Percentiles rank a stretch among this genome's conserved stretches.
These are phyloP conservation scores for Amanita jacksonii DNA, from an alignment of 768 basidiomycete genomes.

Conservation along the genomic window DNA sequence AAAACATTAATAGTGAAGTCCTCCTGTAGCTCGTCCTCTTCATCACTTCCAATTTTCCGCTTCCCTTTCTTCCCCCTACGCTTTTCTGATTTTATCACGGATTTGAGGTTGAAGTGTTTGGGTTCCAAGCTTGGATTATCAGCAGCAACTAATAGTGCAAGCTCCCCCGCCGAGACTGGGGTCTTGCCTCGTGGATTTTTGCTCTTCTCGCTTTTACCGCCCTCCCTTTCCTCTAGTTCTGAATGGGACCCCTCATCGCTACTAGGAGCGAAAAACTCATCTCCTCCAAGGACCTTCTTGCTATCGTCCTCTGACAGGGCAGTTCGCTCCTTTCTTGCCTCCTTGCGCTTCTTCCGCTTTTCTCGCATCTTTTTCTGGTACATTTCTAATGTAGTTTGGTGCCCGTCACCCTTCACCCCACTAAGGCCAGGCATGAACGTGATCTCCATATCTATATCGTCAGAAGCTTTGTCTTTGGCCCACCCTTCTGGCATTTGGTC, in stretches of 20 bases:
- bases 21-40: slow-evolving; percentile 64
- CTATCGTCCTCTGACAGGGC: slow-evolving; percentile 17
- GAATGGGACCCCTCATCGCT: slow-evolving; percentile 29
- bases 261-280: slow-evolving; percentile 72
- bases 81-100: slow-evolving; percentile 84
- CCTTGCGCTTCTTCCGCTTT: slow-evolving; percentile 76
- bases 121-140: slow-evolving; percentile 45
- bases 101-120: slow-evolving; percentile 85
- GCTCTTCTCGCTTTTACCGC: slow-evolving; percentile 16
- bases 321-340: slow-evolving; percentile 42
- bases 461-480: slow-evolving; percentile 39
- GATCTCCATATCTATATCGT: slow-evolving; percentile 84
- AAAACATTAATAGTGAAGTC: slow-evolving; percentile 77
- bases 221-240: slow-evolving; percentile 12
- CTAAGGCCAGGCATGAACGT: slow-evolving; percentile 86
- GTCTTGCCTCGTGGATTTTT: slow-evolving; percentile 5
- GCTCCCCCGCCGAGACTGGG: slow-evolving; percentile 38
- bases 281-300: slow-evolving; percentile 24
- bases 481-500: slow-evolving; percentile 80
- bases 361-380: slow-evolving; percentile 89
- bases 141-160: slow-evolving; percentile 51
- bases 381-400: slow-evolving; percentile 84
- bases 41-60: slow-evolving; percentile 34
- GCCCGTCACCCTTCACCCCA: slow-evolving; percentile 37
- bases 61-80: slow-evolving; percentile 25